phyloP scores from a whole-genome alignment of 306 rosid genomes.

The Gastrolobium villosum region DNA sequence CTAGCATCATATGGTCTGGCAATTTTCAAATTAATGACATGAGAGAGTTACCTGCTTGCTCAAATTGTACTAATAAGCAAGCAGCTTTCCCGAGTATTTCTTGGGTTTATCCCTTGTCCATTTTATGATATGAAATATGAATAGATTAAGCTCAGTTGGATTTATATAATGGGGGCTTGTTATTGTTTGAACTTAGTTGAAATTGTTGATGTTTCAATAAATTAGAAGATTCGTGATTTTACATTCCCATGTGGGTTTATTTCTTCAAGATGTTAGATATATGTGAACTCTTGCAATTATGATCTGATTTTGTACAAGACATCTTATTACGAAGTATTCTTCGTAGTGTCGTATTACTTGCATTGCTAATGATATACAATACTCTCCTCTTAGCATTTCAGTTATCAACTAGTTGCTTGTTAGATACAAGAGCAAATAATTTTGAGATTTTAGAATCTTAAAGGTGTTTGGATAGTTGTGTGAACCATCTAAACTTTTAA shows the following conservation, averaged over 20 bases:
- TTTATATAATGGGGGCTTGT: constrained; percentile 8
- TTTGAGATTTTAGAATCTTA: not conserved
- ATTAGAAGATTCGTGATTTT: constrained; percentile 24
- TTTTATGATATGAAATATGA: constrained; percentile 30
- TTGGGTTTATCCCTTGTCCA: not conserved
- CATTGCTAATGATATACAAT: not conserved
- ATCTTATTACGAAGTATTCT: not conserved
- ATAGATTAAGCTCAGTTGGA: constrained; percentile 4
- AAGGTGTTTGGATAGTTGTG: not conserved
- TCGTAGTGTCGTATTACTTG: not conserved
- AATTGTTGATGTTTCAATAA: not conserved
- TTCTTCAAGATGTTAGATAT: not conserved
- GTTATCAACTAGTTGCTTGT: not conserved
- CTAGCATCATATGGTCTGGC: not conserved
- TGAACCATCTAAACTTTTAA: not conserved
- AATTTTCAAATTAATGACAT: not conserved
- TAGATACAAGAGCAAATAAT: not conserved
- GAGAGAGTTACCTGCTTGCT: constrained; percentile 1
- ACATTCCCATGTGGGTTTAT: not conserved
- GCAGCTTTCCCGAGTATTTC: constrained; percentile 4
- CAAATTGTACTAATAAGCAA: not conserved
- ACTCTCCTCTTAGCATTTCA: not conserved
- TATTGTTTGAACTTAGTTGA: not conserved
- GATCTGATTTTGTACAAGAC: not conserved
- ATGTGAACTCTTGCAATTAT: not conserved